Conservation (phyloP, 2,329 filamentous ascomycete species). For the Metarhizium guizhouense region DNA sequence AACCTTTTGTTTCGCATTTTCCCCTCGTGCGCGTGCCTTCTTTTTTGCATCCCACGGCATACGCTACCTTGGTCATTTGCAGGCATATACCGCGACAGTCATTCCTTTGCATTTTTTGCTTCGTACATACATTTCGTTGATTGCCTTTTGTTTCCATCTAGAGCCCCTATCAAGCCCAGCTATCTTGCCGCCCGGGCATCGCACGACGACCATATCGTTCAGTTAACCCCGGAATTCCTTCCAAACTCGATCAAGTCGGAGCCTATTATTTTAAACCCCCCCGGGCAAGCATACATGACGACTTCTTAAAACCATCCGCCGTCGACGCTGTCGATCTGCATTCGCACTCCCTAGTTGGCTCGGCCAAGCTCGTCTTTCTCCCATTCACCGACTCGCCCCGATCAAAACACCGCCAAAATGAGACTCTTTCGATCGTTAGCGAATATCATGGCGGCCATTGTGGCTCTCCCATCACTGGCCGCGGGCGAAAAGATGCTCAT, state of each 20-base stretch:
- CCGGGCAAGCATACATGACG: background rate
- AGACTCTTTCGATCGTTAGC: conserved; percentile 1
- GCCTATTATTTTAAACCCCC: no score
- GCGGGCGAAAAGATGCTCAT: conserved; percentile 5
- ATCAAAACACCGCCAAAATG: background rate
- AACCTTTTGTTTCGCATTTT: background rate
- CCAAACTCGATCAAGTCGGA: no score
- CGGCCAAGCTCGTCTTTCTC: background rate
- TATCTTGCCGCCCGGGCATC: no score
- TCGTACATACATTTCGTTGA: background rate
- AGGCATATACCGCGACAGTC: background rate
- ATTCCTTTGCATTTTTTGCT: background rate
- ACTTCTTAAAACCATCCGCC: background rate
- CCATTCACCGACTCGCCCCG: background rate
- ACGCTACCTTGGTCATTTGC: background rate
- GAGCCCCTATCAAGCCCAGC: no score
- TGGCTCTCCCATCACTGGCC: conserved; percentile 4
- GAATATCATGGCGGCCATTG: conserved; percentile 2
- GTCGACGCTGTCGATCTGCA: background rate
- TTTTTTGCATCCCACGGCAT: no score
- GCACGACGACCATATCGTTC: no score
- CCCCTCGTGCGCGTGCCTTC: background rate
- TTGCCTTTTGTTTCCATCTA: no score
- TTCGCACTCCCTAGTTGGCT: background rate
- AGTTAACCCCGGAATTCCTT: no score